Percentiles rank a stretch among this genome's conserved stretches.
Conservation (phyloP, 2,329 filamentous ascomycete genomes). For the Beauveria rudraprayagi region DNA sequence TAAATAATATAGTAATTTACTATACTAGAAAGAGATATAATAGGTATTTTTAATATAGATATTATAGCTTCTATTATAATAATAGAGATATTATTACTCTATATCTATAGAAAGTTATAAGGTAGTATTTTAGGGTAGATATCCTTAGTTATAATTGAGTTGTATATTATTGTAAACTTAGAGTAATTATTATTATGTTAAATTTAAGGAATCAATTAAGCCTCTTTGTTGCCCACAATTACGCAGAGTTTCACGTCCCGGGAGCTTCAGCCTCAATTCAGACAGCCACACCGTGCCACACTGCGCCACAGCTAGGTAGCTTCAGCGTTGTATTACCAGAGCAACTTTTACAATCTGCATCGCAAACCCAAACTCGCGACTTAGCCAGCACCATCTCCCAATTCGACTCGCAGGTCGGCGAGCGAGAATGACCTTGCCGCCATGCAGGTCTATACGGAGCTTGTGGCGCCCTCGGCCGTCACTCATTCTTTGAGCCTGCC, state of each 20-base stretch:
- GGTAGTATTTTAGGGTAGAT: too few relatives aligned
- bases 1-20: too few relatives aligned
- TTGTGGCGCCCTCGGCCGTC: constrained; percentile 89
- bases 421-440: constrained; percentile 28
- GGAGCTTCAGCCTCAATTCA: neutral
- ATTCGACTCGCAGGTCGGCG: constrained; percentile 15
- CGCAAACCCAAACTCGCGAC: neutral
- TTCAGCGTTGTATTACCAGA: neutral
- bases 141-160: too few relatives aligned
- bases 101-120: too few relatives aligned
- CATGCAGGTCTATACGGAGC: constrained; percentile 98
- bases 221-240: too few relatives aligned
- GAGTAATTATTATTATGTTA: too few relatives aligned
- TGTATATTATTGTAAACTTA: too few relatives aligned
- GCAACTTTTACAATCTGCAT: neutral
- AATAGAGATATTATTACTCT: too few relatives aligned
- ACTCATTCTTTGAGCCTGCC: constrained; percentile 76
- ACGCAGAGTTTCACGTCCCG: neutral
- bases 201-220: too few relatives aligned
- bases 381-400: constrained; percentile 8
- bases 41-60: too few relatives aligned
- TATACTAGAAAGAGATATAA: too few relatives aligned
- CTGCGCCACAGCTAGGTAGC: neutral
- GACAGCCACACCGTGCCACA: neutral
- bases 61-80: too few relatives aligned